phyloP scores from a whole-genome alignment of 1,284 basidiomycete species.

The Athelia psychrophila region DNA sequence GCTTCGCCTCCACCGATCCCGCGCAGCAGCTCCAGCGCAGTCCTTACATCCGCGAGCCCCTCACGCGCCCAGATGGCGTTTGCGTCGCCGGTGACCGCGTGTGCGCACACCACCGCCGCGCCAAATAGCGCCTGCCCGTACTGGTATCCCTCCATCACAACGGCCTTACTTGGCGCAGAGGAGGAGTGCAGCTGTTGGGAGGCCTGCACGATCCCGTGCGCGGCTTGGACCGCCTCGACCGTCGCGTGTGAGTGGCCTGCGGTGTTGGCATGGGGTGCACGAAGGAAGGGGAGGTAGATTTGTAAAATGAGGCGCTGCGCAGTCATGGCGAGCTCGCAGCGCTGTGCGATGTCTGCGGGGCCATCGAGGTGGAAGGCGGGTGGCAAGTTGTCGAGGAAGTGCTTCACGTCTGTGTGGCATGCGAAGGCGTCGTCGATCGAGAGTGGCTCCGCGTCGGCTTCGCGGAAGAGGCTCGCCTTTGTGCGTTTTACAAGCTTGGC shows the following conservation, averaged over 20 bases:
- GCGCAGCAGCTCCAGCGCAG: neutral
- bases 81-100: constrained; percentile 38
- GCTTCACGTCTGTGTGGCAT: constrained; percentile 52
- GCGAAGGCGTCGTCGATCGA: constrained; percentile 56
- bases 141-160: constrained; percentile 58
- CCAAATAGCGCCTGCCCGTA: constrained; percentile 59
- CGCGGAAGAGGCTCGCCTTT: constrained; percentile 23
- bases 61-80: neutral
- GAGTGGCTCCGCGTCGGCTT: constrained; percentile 13
- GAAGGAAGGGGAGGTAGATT: constrained; percentile 65
- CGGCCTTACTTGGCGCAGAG: constrained; percentile 25
- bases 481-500: constrained; percentile 32
- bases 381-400: constrained; percentile 53
- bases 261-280: constrained; percentile 23
- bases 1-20: too few relatives aligned
- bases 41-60: neutral
- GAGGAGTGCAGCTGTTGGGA: constrained; percentile 36
- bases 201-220: constrained; percentile 55
- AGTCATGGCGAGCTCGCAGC: constrained; percentile 56
- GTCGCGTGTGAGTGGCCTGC: constrained; percentile 42
- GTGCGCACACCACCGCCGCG: constrained; percentile 58
- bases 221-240: constrained; percentile 56
- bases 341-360: constrained; percentile 39
- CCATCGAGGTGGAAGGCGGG: constrained; percentile 34
- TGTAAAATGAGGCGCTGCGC: constrained; percentile 60